These are phyloP conservation scores for Allomyces arbusculus DNA, from an alignment of 192 early-diverging fungal genomes.

Conservation along the genomic window DNA sequence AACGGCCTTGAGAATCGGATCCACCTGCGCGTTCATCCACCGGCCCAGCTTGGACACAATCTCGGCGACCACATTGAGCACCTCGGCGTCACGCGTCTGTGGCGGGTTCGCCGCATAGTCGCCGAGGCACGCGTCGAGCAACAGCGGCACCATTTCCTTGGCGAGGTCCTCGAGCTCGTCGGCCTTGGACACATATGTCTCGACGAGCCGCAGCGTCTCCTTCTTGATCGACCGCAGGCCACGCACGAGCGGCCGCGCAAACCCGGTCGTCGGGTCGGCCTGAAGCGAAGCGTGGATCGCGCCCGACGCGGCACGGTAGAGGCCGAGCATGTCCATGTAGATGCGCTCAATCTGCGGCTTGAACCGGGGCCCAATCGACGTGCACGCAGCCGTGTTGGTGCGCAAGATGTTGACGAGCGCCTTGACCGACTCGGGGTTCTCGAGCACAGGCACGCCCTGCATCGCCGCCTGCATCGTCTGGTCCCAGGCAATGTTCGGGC, in stretches of 20 bases:
- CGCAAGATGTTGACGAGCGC: slow-evolving; percentile 81
- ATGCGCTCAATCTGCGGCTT: slow-evolving; percentile 72
- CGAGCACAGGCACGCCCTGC: slow-evolving; percentile 42
- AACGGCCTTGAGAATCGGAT: slow-evolving; percentile 70
- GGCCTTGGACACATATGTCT: slow-evolving; percentile 68
- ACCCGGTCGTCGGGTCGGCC: neutral
- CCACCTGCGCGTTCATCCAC: slow-evolving; percentile 64
- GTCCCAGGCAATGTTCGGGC: slow-evolving; percentile 41
- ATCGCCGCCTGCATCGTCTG: slow-evolving; percentile 48
- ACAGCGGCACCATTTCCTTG: slow-evolving; percentile 69
- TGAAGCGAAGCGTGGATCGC: slow-evolving; percentile 30
- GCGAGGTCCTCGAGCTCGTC: slow-evolving; percentile 65
- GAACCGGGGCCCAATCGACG: slow-evolving; percentile 70
- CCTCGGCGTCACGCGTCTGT: slow-evolving; percentile 83
- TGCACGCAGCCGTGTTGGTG: slow-evolving; percentile 82
- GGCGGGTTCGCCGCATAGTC: slow-evolving; percentile 79
- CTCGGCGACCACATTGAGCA: slow-evolving; percentile 75
- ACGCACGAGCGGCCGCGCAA: slow-evolving; percentile 52
- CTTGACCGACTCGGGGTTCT: slow-evolving; percentile 68
- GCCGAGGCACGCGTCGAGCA: slow-evolving; percentile 69
- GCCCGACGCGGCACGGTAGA: slow-evolving; percentile 76
- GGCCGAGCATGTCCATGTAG: slow-evolving; percentile 71
- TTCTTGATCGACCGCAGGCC: slow-evolving; percentile 90
- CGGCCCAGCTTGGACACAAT: slow-evolving; percentile 57
- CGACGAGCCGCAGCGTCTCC: slow-evolving; percentile 79